Conservation (phyloP, 2,329 filamentous ascomycete genomes). For the Fusarium praegraminearum region DNA sequence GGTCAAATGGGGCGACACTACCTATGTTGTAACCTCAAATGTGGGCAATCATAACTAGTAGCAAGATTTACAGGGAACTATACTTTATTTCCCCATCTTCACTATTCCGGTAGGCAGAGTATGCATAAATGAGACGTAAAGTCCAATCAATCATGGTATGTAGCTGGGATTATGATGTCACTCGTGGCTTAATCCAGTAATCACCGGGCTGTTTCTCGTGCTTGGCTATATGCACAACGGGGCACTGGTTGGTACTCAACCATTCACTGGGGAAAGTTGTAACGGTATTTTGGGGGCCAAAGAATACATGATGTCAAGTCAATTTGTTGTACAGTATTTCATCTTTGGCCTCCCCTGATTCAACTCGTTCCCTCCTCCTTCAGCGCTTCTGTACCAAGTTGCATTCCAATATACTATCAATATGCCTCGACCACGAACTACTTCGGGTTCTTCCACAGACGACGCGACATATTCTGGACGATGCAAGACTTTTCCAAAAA, state of each 20-base stretch:
- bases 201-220: neutral
- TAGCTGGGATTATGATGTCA: neutral
- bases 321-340: neutral
- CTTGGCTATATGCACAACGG: neutral
- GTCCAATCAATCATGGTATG: neutral
- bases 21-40: neutral
- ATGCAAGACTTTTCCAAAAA: neutral
- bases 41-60: neutral
- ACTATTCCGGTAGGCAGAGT: neutral
- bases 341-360: neutral
- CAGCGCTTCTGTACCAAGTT: neutral
- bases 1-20: neutral
- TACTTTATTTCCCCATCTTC: neutral
- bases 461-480: neutral
- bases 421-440: neutral
- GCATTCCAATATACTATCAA: neutral
- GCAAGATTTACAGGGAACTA: neutral
- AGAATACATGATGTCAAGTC: neutral
- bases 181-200: neutral
- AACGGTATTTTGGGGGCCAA: neutral
- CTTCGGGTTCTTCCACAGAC: neutral
- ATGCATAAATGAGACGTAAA: neutral
- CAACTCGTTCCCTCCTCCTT: neutral
- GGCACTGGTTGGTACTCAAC: neutral
- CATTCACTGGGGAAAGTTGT: neutral